Evolutionary conservation across 495 filamentous ascomycete species (phyloP), one percentile per base, ranked within the genome.

Genomic region (Amniculicola lignicola): DNA sequence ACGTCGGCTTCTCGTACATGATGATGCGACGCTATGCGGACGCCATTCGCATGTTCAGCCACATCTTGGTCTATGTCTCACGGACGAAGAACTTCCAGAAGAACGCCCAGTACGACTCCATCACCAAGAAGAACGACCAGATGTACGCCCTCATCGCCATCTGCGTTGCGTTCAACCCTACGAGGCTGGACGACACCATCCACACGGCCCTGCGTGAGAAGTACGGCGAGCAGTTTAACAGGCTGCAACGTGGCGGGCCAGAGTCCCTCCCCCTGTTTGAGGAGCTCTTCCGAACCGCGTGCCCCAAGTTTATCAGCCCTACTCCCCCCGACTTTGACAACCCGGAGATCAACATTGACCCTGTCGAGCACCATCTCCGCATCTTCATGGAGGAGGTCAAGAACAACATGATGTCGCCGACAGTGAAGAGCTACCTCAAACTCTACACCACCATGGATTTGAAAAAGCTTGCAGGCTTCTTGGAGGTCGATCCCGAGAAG

Each of bases 51-150:
- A 92, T 95, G 85, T 98, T 98, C 84, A 91, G 87, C 78, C 93
- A 98, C 79, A 98, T 98, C 73, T 81, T 98, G 70, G 87, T 98
- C 74, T 98, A 98, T 77, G 94, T 97, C 59, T 95, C 89, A 43
- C 83, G 93, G 58, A 98, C 93, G 66, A 98, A 98, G 86, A 96
- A 96, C 77, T 96, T 97, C 83, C 94, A 97, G 75, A 98, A 98
- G 84, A 89, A 85, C 70, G 86, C 91, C 22, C 90, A 90, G 73
- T 97, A 95, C 76, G 93, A 98, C 70, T 90, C 89, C 42, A 95
- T 97, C 72, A 87, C 86, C 68, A 98, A 98, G 85, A 96, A 97
- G 83, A 97, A 95, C 73, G 94, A 98, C 69, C 93, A 96, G 79
- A 98, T 98, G 93, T 95, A 96, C 67, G 93, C 92, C 25, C 82